Base-by-base conservation (phyloP, 257 asterid genomes). In the Solanum virginianum region DNA sequence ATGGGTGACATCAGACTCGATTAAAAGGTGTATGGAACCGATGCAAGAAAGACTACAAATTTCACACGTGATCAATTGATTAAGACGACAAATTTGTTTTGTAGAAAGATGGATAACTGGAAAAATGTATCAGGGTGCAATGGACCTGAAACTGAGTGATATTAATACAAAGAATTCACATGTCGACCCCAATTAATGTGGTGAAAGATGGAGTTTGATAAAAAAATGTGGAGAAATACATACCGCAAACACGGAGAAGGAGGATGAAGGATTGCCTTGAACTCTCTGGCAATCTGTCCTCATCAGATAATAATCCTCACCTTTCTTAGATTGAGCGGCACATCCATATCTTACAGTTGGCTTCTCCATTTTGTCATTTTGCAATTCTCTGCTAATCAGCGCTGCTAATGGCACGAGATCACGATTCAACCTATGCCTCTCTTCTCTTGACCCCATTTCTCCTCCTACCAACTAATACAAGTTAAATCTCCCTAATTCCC, bases 201-300 rank as follows among this genome's bases (percentile, higher is more conserved):
- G 63, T 4, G 63, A 77, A 77, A 51, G 10, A 49, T 75, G 62
- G 62, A 74, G 36, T 6, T 74, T 47, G 59, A 74, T 14, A 26
- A 1, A 1, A 7, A 47, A 68, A 49, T 1, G 26, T 22, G 26
- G 63, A 65, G 81, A 85, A 47, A 69, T 63, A 81, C 94, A 54
- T 92, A 95, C 98, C 82, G 93, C 97, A 51, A 95, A 94, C 56
- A 95, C 97, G 10, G 97, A 92, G 89, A 92, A 94, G 0, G 94
- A 87, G 2, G 98, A 88, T 0, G 96, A 94, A 86, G 97, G 94
- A 89, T 92, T 91, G 66, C 96, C 95, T 1, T 90, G 87, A 84
- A 93, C 92, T 87, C 96, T 92, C 71, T 87, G 94, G 91, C 98
- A 94, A 86, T 94, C 98, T 1, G 98, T 88, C 86, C 87, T 95